Base-by-base conservation (phyloP, 2,329 filamentous ascomycete species). In the Penicillium brasilianum region DNA sequence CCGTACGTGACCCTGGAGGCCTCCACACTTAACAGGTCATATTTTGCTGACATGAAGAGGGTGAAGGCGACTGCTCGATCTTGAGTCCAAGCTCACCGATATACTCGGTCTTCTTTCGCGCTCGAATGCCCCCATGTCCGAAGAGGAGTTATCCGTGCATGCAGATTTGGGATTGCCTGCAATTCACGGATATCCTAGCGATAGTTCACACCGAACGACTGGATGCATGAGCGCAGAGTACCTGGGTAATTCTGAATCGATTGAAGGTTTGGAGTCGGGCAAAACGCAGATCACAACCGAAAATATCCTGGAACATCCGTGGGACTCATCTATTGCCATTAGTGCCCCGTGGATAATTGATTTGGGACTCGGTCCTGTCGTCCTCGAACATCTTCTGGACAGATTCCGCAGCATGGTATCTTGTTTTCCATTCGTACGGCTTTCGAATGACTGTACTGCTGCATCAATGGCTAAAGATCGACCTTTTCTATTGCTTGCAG, bases 401-500 rank as follows among this genome's bases (percentile, higher is more conserved):
- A 62, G 28, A 13, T 65, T 65, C 53, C 58, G 61, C 25, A 37
- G 58, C 18, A 65, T 65, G 63, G 58, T 43, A 14, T 59, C 49
- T 18, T 64, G 59, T 28, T 65, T 64, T 54, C 63, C 63, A 39
- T 65, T 65, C 30, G 61, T 65, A 25, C 53, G 55, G 25, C 48
- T 64, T 16, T 46, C 61, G 46, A 8, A 56, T 43, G 14, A 20
- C 44, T 65, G 58, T 39, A 64, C 36, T 41, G 63, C 58, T 41
- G 39, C 58, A 46, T 65, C 58, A 41, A 64, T 65, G 63, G 58
- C 56, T 18, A 43, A 65, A 54, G 49, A 64, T 34, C 61, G 63
- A 14, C 63, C 63, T 10, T 65, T 65, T 36, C 44, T 65, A 59
- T 61, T 64, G 25, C 63, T 65, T 55, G 63, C 63, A 30, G 63